phyloP scores from a whole-genome alignment of 2,329 filamentous ascomycete species.

The Hymenoscyphus albidus region DNA sequence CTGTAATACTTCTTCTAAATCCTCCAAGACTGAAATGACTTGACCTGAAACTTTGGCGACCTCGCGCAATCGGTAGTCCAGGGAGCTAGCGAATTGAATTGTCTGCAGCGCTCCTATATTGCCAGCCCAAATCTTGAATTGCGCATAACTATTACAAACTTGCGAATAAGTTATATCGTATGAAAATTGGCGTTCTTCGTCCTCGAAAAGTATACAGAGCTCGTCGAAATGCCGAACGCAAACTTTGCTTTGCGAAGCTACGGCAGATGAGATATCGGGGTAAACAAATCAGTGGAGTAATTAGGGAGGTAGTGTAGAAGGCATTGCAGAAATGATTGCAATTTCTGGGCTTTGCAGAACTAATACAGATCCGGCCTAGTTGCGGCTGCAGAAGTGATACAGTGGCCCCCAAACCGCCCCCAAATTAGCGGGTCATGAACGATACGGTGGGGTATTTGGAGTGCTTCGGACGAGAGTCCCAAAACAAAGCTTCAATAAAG shows the following conservation, averaged over 20 bases:
- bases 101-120: conserved; percentile 21
- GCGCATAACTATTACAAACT: conserved; percentile 8
- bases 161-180: conserved; percentile 4
- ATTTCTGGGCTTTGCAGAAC: neutral
- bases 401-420: neutral
- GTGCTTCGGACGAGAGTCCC: neutral
- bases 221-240: neutral
- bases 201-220: neutral
- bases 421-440: neutral
- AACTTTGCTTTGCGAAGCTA: neutral
- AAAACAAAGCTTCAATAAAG: neutral
- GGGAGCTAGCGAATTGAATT: conserved; percentile 10
- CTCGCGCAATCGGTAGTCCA: conserved; percentile 20
- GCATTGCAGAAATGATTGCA: neutral
- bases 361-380: neutral
- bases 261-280: neutral
- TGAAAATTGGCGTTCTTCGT: neutral
- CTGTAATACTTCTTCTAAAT: conserved; percentile 16
- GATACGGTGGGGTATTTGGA: neutral
- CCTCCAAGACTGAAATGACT: conserved; percentile 11
- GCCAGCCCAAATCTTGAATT: conserved; percentile 21
- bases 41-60: conserved; percentile 13
- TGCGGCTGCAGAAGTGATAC: neutral
- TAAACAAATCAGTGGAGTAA: neutral
- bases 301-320: neutral